These are phyloP conservation scores for Malassezia vespertilionis DNA, from an alignment of 1,284 basidiomycete species.

Conservation along the genomic window DNA sequence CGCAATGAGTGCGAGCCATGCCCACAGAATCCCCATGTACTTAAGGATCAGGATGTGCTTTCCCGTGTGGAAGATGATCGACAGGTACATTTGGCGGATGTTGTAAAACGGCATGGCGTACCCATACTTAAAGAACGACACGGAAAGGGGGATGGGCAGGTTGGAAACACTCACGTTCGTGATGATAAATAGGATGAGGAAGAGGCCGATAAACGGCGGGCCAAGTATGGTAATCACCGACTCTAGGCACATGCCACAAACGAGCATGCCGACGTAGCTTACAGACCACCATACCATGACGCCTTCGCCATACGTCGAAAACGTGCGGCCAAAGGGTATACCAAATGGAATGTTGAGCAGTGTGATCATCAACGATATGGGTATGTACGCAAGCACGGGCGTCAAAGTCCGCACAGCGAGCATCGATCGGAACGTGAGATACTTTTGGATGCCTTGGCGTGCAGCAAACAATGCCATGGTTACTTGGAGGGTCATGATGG, in stretches of 20 bases:
- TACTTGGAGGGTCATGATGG: constrained; percentile 52
- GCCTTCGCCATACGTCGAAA: constrained; percentile 35
- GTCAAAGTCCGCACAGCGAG: constrained; percentile 28
- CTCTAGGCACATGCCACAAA: constrained; percentile 32
- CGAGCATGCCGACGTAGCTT: constrained; percentile 32
- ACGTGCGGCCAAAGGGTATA: constrained; percentile 26
- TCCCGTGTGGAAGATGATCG: constrained; percentile 36
- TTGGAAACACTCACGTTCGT: constrained; percentile 34
- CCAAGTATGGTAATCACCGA: constrained; percentile 30
- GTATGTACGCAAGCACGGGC: constrained; percentile 26
- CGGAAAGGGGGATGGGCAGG: constrained; percentile 23
- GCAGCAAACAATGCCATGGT: constrained; percentile 29
- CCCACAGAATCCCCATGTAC: constrained; percentile 38
- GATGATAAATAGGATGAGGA: constrained; percentile 36
- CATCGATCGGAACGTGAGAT: constrained; percentile 26
- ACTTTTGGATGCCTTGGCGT: constrained; percentile 26
- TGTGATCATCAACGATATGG: constrained; percentile 35
- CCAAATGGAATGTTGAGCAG: constrained; percentile 39
- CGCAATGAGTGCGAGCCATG: constrained; percentile 30
- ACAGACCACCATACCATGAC: constrained; percentile 36
- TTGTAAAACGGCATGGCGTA: constrained; percentile 42
- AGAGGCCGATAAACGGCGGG: constrained; percentile 30
- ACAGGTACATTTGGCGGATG: constrained; percentile 30
- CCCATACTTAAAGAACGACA: constrained; percentile 31
- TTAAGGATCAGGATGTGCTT: constrained; percentile 29